These are phyloP conservation scores for Draba incana DNA, from an alignment of 345 rosid genomes.

Conservation along the genomic window DNA sequence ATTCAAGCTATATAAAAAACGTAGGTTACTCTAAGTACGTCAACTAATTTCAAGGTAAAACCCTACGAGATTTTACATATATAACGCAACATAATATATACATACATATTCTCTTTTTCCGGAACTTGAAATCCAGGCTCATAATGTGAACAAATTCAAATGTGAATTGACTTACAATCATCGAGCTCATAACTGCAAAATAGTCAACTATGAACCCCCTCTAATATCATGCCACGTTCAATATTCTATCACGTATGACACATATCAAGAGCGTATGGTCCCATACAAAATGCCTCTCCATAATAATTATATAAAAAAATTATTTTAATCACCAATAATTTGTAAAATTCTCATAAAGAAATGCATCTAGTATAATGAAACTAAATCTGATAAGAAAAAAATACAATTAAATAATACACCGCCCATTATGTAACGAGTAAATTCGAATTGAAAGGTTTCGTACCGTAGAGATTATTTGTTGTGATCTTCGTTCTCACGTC, in stretches of 20 bases:
- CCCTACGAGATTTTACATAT: conserved; percentile 2
- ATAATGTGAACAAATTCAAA: conserved; percentile 43
- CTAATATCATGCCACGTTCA: conserved; percentile 40
- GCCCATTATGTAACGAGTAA: conserved; percentile 33
- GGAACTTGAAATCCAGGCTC: conserved; percentile 24
- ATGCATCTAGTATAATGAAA: conserved; percentile 19
- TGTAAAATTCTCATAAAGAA: conserved; percentile 7
- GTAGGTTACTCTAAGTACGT: conserved; percentile 10
- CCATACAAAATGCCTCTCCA: conserved; percentile 35
- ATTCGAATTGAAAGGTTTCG: conserved; percentile 35
- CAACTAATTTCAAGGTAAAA: not conserved
- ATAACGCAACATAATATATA: conserved; percentile 1
- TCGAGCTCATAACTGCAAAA: conserved; percentile 31
- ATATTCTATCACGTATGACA: conserved; percentile 26
- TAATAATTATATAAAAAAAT: conserved; percentile 13
- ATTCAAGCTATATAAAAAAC: not conserved
- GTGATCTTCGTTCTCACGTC: not conserved
- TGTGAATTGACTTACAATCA: conserved; percentile 36
- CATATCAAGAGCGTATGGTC: conserved; percentile 26
- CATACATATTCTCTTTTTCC: not conserved
- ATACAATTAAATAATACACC: conserved; percentile 25
- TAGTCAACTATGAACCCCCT: conserved; percentile 36
- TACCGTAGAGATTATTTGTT: conserved; percentile 31
- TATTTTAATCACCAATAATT: conserved; percentile 36
- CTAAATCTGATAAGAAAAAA: conserved; percentile 7